Conservation (phyloP, 768 basidiomycete genomes). For the Saitozyma podzolica region DNA sequence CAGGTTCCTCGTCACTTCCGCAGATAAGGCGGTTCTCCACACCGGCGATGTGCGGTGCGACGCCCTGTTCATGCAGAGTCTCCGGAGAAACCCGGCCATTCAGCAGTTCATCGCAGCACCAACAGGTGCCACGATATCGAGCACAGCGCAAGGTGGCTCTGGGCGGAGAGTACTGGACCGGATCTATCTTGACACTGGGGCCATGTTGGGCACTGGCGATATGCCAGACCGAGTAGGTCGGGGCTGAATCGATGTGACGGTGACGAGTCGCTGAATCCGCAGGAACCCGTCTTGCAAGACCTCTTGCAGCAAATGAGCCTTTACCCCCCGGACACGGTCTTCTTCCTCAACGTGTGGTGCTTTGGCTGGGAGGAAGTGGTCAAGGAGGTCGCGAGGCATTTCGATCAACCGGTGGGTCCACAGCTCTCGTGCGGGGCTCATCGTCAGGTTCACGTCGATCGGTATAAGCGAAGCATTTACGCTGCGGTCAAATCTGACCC, state of each 20-base stretch:
- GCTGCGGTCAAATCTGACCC: conserved; percentile 65
- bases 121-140: conserved; percentile 27
- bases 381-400: conserved; percentile 69
- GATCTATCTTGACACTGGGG: conserved; percentile 78
- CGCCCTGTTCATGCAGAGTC: conserved; percentile 68
- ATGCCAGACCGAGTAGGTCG: conserved; percentile 46
- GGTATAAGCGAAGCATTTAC: conserved; percentile 78
- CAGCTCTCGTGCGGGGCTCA: conserved; percentile 11
- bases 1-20: conserved; percentile 76
- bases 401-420: conserved; percentile 60
- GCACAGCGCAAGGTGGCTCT: conserved; percentile 5
- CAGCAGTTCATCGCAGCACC: conserved; percentile 63
- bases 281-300: conserved; percentile 69
- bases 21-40: conserved; percentile 71
- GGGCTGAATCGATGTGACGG: neutral
- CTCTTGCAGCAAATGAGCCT: conserved; percentile 69
- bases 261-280: neutral
- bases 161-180: conserved; percentile 60
- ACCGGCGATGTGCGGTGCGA: conserved; percentile 94
- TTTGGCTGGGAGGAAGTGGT: conserved; percentile 95
- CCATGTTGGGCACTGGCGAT: conserved; percentile 52
- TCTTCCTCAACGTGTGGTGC: conserved; percentile 92
- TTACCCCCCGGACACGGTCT: conserved; percentile 67
- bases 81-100: conserved; percentile 70
- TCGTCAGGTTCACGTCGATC: conserved; percentile 79